Base-by-base conservation (phyloP, 2,329 filamentous ascomycete species). In the Purpureocillium lavendulum region DNA sequence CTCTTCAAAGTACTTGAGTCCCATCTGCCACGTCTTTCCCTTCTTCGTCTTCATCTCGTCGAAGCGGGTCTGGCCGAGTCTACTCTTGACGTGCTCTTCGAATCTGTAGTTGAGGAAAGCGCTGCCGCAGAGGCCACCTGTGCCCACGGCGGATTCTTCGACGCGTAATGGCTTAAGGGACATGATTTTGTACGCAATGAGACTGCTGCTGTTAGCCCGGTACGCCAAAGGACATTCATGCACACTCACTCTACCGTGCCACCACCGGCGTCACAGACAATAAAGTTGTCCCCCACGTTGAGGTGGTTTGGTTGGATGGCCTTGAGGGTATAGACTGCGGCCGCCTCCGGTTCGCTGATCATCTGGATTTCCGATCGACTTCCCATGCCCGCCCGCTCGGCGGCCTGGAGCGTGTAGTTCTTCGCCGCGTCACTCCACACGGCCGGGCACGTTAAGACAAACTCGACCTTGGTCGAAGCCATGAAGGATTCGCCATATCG, bases 351-450 rank as follows among this genome's bases (percentile, higher is more conserved):
- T 62, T 89, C 84, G 48, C 80, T 85, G 43, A 89, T 87, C 69
- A 89, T 81, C 62, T 85, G 81, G 45, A 89, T 77, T 40, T 83
- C 75, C 31, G 77, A 75, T 41, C 74, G 73, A 2, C 66, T 73
- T 4, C 84, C 85, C 81, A 90, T 87, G 4, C 85, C 86, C 0
- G 85, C 86, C 42, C 79, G 69, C 62, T 88, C 82, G 10, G 85
- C 85, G 6, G 85, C 86, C 54, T 84, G 76, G 36, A 88, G 61
- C 2, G 85, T 90, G 6, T 84, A 84, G 57, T 87, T 85, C 64
- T 89, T 90, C n/a, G 85, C 86, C 0, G 82, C 77, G 56, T 92
- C 86, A 17, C 80, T 86, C 86, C 86, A 92, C 7, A 90, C 84
- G 7, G 86, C 86, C 7, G 86, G 86, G 38, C 84, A 86, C 1